Base-by-base conservation (phyloP, 148 eudicot genomes). In the Fagopyrum esculentum region DNA sequence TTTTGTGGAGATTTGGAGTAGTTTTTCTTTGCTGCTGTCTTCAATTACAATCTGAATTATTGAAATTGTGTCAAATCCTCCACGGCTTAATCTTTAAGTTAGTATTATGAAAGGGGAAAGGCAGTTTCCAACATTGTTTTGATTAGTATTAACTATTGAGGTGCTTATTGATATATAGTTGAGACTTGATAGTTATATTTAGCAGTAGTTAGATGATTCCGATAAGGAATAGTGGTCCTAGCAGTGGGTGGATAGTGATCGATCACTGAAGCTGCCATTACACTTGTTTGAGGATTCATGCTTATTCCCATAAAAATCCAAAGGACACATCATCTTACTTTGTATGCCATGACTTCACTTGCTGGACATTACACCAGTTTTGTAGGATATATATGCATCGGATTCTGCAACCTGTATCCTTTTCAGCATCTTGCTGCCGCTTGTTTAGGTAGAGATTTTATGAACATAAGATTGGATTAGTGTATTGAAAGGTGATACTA, bases 301-400 rank as follows among this genome's bases (percentile, higher is more conserved):
- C 63, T 17, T 57, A 6, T 57, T 26, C 63, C 63, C 30, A 19
- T 57, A 8, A 57, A 35, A 26, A 17, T 57, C 30, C 63, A 57
- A 57, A 57, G 19, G 29, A n/a, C 19, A 17, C 29, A 0, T 26
- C 43, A 61, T 61, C 68, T 9, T 22, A 26, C 9, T 61, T 26
- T 61, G 43, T 26, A 61, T 61, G 44, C 68, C 68, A 61, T 61
- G 68, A 29, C 40, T 29, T 29, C 68, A 63, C n/a, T 11, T 63
- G 43, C 44, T 63, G 69, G 3, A 35, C 40, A 35, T 0, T 1
- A 35, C 69, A 63, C 16, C 35, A 12, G 46, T 16, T 66, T 64
- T 40, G 35, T 30, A 19, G 45, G 15, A 4, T 64, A 45, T 17
- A 35, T 64, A 35, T 35, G 70, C 70, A 64, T 64, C 30, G 46